These are phyloP conservation scores for Celoporthe dispersa DNA, from an alignment of 2,329 filamentous ascomycete species.

Conservation along the genomic window DNA sequence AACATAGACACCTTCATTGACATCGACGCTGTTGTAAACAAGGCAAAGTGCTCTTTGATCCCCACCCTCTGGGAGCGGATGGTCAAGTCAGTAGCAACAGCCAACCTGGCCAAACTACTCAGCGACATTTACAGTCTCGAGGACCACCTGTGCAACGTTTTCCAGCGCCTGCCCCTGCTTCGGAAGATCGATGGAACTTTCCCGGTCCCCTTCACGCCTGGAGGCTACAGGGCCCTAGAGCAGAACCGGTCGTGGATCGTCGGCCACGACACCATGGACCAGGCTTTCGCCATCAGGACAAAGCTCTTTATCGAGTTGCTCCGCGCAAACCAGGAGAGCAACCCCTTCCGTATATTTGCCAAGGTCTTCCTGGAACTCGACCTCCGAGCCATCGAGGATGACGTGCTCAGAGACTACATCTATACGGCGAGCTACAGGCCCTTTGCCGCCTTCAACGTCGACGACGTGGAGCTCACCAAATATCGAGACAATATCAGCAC, in stretches of 20 bases:
- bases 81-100: constrained; percentile 29
- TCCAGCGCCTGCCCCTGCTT: constrained; percentile 37
- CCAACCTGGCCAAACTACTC: constrained; percentile 44
- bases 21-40: constrained; percentile 17
- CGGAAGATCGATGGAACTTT: constrained; percentile 29
- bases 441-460: constrained; percentile 31
- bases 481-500: constrained; percentile 23
- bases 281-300: constrained; percentile 45
- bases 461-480: constrained; percentile 1
- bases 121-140: constrained; percentile 32
- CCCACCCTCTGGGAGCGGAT: constrained; percentile 21
- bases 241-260: constrained; percentile 25
- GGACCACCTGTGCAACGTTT: constrained; percentile 32
- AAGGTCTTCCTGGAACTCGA: constrained; percentile 35
- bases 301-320: constrained; percentile 39
- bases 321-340: constrained; percentile 14
- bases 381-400: constrained; percentile 20
- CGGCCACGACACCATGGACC: constrained; percentile 26
- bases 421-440: constrained; percentile 29
- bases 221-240: constrained; percentile 13
- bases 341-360: constrained; percentile 34
- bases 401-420: constrained; percentile 23
- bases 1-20: constrained; percentile 19
- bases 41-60: constrained; percentile 8
- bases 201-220: constrained; percentile 22